phyloP scores from a whole-genome alignment of 768 basidiomycete genomes.

The Auricularia auricula-judae region DNA sequence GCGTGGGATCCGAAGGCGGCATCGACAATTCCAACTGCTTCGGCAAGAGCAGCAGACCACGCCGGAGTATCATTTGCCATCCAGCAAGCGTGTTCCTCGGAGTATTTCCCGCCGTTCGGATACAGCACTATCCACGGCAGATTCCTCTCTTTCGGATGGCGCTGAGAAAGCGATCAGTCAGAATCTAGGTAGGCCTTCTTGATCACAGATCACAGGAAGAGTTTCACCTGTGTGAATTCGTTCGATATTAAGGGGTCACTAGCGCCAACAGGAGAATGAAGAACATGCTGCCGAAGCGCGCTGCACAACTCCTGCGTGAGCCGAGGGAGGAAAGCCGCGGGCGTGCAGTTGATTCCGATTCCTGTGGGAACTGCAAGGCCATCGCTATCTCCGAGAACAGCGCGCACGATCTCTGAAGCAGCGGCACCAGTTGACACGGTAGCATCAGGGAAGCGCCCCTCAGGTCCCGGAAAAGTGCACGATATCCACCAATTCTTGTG shows the following conservation, averaged over 20 bases:
- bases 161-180: not conserved
- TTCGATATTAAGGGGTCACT: no score
- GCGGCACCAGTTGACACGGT: constrained; percentile 15
- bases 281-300: not conserved
- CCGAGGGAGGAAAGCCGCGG: constrained; percentile 14
- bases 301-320: constrained; percentile 4
- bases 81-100: constrained; percentile 22
- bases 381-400: constrained; percentile 7
- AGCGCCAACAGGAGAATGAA: not conserved
- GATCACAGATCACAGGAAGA: not conserved
- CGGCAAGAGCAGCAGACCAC: constrained; percentile 28
- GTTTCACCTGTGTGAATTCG: not conserved
- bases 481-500: constrained; percentile 69
- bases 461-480: constrained; percentile 41
- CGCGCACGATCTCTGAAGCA: constrained; percentile 30
- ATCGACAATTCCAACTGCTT: constrained; percentile 14
- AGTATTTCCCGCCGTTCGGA: constrained; percentile 57
- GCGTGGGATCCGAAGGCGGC: constrained; percentile 24
- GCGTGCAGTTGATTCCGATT: constrained; percentile 70
- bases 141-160: not conserved
- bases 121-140: constrained; percentile 53
- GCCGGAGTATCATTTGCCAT: constrained; percentile 10
- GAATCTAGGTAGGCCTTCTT: not conserved
- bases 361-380: constrained; percentile 32
- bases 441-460: constrained; percentile 2